Percentiles rank a stretch among this genome's conserved stretches.
phyloP scores from a whole-genome alignment of 805 yeast species.

The Nakazawaea siamensis region DNA sequence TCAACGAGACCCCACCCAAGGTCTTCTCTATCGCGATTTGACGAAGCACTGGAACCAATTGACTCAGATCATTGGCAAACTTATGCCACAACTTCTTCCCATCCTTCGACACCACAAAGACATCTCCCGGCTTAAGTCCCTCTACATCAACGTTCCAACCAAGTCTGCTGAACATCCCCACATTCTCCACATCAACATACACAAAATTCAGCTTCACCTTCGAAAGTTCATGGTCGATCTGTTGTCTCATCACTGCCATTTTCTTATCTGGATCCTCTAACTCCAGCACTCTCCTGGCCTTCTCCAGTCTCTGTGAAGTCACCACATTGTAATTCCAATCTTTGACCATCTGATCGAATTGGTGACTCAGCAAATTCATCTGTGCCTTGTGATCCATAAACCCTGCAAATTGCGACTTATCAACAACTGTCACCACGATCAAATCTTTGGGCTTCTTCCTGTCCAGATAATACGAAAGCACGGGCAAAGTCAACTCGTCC shows the following conservation, averaged over 20 bases:
- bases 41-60: no score
- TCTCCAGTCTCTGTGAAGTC: conserved; percentile 28
- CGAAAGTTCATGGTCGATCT: conserved; percentile 35
- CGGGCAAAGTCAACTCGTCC: conserved; percentile 34
- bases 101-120: conserved; percentile 39
- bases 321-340: conserved; percentile 29
- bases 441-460: conserved; percentile 28
- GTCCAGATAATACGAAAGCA: conserved; percentile 27
- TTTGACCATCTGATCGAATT: conserved; percentile 36
- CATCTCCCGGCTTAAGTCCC: conserved; percentile 43
- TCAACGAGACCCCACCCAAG: no score
- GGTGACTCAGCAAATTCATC: conserved; percentile 27
- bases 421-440: conserved; percentile 40
- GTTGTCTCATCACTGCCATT: conserved; percentile 40
- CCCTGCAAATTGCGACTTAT: conserved; percentile 26
- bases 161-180: conserved; percentile 19
- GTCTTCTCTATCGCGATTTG: no score
- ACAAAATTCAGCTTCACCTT: conserved; percentile 34
- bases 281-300: conserved; percentile 32
- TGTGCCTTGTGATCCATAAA: conserved; percentile 15
- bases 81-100: conserved; percentile 21
- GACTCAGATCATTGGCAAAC: no score
- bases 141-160: conserved; percentile 29
- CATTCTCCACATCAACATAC: conserved; percentile 37
- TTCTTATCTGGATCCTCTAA: conserved; percentile 33